Conservation (phyloP, 2,329 filamentous ascomycete genomes). For the Sporothrix protearum region DNA sequence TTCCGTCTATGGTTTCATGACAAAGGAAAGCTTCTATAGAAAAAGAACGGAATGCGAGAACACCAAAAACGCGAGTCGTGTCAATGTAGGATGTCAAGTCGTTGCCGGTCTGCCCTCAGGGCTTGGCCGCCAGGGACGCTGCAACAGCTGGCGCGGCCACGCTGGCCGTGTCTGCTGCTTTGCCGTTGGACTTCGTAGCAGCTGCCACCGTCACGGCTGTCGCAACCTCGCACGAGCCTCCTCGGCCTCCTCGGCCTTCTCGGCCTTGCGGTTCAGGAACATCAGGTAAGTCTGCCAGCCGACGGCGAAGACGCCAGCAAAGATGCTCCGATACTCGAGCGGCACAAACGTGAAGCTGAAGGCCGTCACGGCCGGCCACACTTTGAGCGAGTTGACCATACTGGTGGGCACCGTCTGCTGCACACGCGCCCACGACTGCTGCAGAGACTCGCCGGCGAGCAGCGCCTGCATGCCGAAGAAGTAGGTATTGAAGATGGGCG, state of each 20-base stretch:
- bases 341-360: constrained; percentile 83
- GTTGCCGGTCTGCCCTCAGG: neutral
- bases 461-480: constrained; percentile 80
- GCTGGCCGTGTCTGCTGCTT: neutral
- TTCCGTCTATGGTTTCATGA: neutral
- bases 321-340: constrained; percentile 74
- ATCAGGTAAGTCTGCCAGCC: constrained; percentile 92
- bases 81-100: too few relatives aligned
- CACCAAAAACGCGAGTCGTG: neutral
- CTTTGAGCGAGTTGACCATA: constrained; percentile 73
- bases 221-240: constrained; percentile 26
- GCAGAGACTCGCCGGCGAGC: constrained; percentile 62
- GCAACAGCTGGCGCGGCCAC: neutral
- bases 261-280: constrained; percentile 71
- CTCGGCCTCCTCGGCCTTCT: constrained; percentile 50
- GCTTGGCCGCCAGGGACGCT: neutral
- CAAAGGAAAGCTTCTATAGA: neutral
- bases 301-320: constrained; percentile 74
- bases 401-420: constrained; percentile 71
- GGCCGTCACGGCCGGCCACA: constrained; percentile 85
- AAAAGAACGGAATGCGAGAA: neutral
- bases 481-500: constrained; percentile 76
- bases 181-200: neutral
- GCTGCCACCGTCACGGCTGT: neutral
- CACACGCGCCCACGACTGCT: constrained; percentile 66